These are phyloP conservation scores for Pyrenophora teres DNA, from an alignment of 2,329 filamentous ascomycete genomes.

Conservation along the genomic window DNA sequence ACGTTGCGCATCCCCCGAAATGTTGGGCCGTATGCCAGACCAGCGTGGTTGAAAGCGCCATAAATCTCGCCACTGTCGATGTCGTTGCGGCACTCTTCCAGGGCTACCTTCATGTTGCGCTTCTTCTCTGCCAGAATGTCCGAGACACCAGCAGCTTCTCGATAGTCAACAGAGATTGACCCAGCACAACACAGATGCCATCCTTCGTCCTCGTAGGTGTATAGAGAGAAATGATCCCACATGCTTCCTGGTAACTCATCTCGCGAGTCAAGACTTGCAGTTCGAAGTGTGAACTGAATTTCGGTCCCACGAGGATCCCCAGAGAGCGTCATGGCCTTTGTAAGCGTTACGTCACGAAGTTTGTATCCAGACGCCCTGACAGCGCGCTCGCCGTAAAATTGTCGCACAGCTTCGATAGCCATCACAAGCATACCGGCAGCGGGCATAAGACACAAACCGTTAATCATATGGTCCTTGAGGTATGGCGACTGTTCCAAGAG, in stretches of 20 bases:
- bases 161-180: constrained; percentile 16
- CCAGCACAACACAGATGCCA: constrained; percentile 37
- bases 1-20: constrained; percentile 19
- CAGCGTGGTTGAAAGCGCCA: constrained; percentile 11
- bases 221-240: constrained; percentile 18
- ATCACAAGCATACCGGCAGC: constrained; percentile 13
- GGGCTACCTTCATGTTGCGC: background rate
- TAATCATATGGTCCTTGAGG: constrained; percentile 50
- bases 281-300: constrained; percentile 16
- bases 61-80: constrained; percentile 16
- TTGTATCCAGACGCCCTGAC: constrained; percentile 4
- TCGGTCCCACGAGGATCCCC: constrained; percentile 13
- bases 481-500: constrained; percentile 47
- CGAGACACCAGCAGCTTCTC: background rate
- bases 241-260: background rate
- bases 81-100: background rate
- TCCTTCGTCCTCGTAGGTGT: constrained; percentile 5
- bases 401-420: constrained; percentile 10
- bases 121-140: background rate
- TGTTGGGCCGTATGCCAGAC: constrained; percentile 19
- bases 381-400: constrained; percentile 8
- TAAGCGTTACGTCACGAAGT: constrained; percentile 13
- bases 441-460: constrained; percentile 31
- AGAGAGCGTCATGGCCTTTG: constrained; percentile 10
- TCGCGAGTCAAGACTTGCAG: background rate